Evolutionary conservation across 202 grass and related monocot genomes (phyloP).

Genomic region (Saccharum hybrid): DNA sequence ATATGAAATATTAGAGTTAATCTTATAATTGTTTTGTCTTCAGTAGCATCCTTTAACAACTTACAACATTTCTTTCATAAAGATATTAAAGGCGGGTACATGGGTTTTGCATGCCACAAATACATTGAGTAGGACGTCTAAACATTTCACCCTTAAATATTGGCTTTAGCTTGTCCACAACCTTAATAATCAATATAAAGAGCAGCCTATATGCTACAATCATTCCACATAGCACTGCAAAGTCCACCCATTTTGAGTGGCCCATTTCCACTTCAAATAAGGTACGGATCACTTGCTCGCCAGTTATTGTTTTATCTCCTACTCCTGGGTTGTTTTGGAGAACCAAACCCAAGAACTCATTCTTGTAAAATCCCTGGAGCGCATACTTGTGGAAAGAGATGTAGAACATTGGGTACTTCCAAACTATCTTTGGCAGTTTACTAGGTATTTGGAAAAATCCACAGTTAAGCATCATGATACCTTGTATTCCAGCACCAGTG

Average conservation of each 20-base stretch:
- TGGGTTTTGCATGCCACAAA: conserved; percentile 17
- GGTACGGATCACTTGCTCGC: conserved; percentile 33
- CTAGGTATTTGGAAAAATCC: conserved; percentile 54
- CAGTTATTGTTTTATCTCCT: not conserved
- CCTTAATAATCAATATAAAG: conserved; percentile 40
- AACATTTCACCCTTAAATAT: conserved; percentile 8
- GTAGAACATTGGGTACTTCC: conserved; percentile 56
- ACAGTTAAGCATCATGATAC: conserved; percentile 43
- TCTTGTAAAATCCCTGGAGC: conserved; percentile 49
- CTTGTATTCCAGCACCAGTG: conserved; percentile 54
- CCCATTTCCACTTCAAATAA: conserved; percentile 44
- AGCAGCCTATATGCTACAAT: conserved; percentile 36
- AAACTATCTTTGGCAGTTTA: conserved; percentile 44
- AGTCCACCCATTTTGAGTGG: conserved; percentile 56
- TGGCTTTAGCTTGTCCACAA: conserved; percentile 30
- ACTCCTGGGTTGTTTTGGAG: conserved; percentile 8
- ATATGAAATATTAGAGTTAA: not conserved
- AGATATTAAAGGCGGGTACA: not conserved
- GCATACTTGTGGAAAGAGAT: conserved; percentile 50
- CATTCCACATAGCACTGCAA: conserved; percentile 54
- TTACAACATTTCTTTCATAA: not conserved
- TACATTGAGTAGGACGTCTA: conserved; percentile 1
- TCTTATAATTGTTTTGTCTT: not conserved
- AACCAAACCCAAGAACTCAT: conserved; percentile 42
- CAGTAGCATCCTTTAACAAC: not conserved